These are phyloP conservation scores for Phytophthora uliginosa DNA, from an alignment of 352 stramenopile genomes.

Conservation along the genomic window DNA sequence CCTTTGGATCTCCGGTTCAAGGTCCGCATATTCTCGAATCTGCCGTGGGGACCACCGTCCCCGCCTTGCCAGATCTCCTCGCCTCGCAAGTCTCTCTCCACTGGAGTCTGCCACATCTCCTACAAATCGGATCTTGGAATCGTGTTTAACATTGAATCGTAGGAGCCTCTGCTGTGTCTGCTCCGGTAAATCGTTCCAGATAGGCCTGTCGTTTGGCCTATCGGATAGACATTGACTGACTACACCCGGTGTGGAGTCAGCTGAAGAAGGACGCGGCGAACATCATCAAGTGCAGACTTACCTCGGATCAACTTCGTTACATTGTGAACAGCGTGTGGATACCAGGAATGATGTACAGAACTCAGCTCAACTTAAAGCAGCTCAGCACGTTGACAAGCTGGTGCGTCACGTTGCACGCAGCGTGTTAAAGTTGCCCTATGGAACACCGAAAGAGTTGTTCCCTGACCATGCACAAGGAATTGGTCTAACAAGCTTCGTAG, in stretches of 20 bases:
- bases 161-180: background rate
- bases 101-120: too few relatives aligned
- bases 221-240: background rate
- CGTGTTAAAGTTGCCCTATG: background rate
- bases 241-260: background rate
- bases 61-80: too few relatives aligned
- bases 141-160: background rate
- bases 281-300: background rate
- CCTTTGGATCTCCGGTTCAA: too few relatives aligned
- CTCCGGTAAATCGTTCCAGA: background rate
- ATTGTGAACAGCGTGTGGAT: background rate
- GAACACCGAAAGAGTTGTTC: background rate
- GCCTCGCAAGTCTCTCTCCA: too few relatives aligned
- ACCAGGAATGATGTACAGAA: background rate
- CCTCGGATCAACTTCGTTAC: background rate
- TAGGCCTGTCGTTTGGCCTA: background rate
- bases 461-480: background rate
- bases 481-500: background rate
- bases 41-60: too few relatives aligned
- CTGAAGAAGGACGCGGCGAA: background rate
- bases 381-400: background rate
- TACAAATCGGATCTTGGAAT: background rate
- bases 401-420: background rate
- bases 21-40: too few relatives aligned
- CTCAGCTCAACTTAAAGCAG: background rate